Conservation (phyloP, 495 filamentous ascomycete species). For the Penicillium coffeae region DNA sequence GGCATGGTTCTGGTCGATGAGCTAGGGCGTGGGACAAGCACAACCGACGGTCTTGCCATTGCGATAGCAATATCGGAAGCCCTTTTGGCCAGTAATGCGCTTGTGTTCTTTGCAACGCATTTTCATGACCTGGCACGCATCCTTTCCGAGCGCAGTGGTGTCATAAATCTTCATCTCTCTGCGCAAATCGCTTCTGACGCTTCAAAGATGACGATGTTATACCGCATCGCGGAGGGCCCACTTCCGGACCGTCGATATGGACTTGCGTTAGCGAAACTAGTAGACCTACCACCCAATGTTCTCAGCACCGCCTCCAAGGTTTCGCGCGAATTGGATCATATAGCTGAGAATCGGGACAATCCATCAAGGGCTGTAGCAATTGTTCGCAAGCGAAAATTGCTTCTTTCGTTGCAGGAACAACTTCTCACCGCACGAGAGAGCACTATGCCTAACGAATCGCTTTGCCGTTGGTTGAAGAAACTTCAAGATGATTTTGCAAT, state of each 20-base stretch:
- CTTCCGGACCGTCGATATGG: constrained; percentile 72
- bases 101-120: constrained; percentile 92
- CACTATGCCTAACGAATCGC: constrained; percentile 58
- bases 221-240: constrained; percentile 68
- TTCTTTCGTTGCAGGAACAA: constrained; percentile 71
- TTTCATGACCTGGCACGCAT: constrained; percentile 80
- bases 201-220: constrained; percentile 75
- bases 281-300: constrained; percentile 66
- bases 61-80: constrained; percentile 87
- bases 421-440: constrained; percentile 67
- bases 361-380: constrained; percentile 52
- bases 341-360: constrained; percentile 52
- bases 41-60: constrained; percentile 81
- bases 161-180: constrained; percentile 76
- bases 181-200: constrained; percentile 55
- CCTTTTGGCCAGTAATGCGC: constrained; percentile 66
- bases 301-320: constrained; percentile 65
- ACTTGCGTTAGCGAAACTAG: constrained; percentile 68
- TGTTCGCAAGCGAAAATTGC: constrained; percentile 62
- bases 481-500: constrained; percentile 74
- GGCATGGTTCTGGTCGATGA: constrained; percentile 90
- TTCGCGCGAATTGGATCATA: constrained; percentile 53
- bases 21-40: constrained; percentile 87
- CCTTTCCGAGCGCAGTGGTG: constrained; percentile 66
- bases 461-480: constrained; percentile 62